Evolutionary conservation across 495 filamentous ascomycete species (phyloP), one percentile per base, ranked within the genome.

Genomic region (Tuber umbilicatum): DNA sequence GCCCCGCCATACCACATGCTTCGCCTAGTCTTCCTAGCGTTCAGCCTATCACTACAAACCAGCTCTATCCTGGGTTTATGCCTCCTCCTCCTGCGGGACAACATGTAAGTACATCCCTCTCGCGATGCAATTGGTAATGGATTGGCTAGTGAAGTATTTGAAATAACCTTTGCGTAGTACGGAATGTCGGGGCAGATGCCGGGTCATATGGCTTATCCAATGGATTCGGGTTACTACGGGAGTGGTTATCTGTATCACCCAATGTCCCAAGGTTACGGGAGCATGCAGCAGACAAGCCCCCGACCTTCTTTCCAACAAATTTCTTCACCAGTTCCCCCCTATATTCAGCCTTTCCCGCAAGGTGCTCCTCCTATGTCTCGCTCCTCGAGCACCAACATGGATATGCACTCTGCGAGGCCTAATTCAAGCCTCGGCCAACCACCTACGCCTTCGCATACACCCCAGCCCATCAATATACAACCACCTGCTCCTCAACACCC

Each of bases 391-490:
- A 75, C 76, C 64, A 81, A 81, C 67, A 74, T 79, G 77, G 23
- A 81, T 43, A 81, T 81, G 73, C 71, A 81, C 19, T 64, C 55
- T 67, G 71, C 73, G 38, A 81, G 80, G 38, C 80, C 80, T 50
- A 75, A 72, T 42, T 81, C 80, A 40, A 79, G 80, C 73, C 81
- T 81, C 68, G 79, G 80, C 16, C 80, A 81, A 47, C 75, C 79
- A 43, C 68, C 75, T 69, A 70, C 77, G 27, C 76, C 79, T 31
- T 69, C 79, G 12, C 73, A 76, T 35, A 76, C 80, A n/a, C 72
- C 80, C n/a, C 80, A 81, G 9, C 76, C 74, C 9, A 77, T 80
- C 42, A 21, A 71, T 16, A 78, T 72, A 39, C 71, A 74, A 7
- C 71, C 78, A 41, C 37, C 73, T 68, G 73, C 73, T 21, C 72